Evolutionary conservation across 495 filamentous ascomycete species (phyloP), one percentile per base, ranked within the genome.

Genomic region (Usnea hakonensis): DNA sequence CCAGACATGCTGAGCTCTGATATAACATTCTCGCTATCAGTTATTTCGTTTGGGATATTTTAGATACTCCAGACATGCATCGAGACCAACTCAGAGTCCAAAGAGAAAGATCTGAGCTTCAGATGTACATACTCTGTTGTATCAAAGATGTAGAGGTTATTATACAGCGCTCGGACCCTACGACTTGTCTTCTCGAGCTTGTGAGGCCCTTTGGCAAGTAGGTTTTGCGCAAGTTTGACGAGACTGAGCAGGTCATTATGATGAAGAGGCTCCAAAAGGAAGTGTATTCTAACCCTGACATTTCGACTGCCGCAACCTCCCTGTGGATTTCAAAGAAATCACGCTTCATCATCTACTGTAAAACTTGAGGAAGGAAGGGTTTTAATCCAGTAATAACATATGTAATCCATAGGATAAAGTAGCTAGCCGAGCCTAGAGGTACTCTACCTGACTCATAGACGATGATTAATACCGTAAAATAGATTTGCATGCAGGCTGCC

Each of bases 71-170:
- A n/a, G n/a, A n/a, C n/a, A n/a, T n/a, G n/a, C n/a, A n/a, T n/a
- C n/a, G n/a, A n/a, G 59, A 2, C 81, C 81, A 35, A 69, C 72
- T 57, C 85, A 73, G 16, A 64, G 63, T n/a, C 68, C n/a, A n/a
- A n/a, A n/a, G n/a, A n/a, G n/a, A n/a, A 73, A 30, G 74, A 77
- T 71, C 85, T 83, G 0, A 71, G 52, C 33, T 75, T 80, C 4
- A 83, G 78, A 37, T 73, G 74, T 30, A 71, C 67, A 68, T 87
- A 87, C 21, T 64, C 37, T 16, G 69, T 76, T 14, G 77, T 76
- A 61, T 76, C 70, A 58, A 76, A 69, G 40, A 76, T 69, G 55
- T 69, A 75, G 40, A 57, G 33, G n/a, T 64, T 65, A 50, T 73
- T 67, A 63, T 73, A 75, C 4, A 76, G 58, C n/a, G 66, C 68